phyloP scores from a whole-genome alignment of 345 rosid species.

The Raphanus raphanistrum region DNA sequence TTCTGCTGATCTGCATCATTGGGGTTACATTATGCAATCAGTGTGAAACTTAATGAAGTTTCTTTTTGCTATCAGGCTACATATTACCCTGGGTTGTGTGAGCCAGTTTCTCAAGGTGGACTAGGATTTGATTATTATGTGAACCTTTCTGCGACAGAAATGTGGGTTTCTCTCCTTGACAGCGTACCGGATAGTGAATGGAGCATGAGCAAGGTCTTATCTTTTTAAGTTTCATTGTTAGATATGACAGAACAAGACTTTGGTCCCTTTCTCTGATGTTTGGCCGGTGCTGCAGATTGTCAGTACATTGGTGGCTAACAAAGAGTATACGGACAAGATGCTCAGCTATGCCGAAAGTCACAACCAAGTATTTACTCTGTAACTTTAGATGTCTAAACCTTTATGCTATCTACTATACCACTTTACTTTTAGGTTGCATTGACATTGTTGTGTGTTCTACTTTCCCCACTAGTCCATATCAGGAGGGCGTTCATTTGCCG shows the following conservation, averaged over 20 bases:
- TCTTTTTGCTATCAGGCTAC: slow-evolving; percentile 56
- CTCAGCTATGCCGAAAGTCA: slow-evolving; percentile 78
- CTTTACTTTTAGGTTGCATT: slow-evolving; percentile 9
- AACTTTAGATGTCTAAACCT: slow-evolving; percentile 19
- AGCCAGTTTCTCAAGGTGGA: slow-evolving; percentile 89
- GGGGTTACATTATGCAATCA: slow-evolving; percentile 16
- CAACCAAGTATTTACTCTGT: slow-evolving; percentile 61
- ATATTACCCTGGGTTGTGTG: slow-evolving; percentile 91
- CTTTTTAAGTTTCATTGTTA: slow-evolving; percentile 26
- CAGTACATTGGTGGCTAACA: slow-evolving; percentile 65
- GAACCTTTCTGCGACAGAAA: slow-evolving; percentile 82
- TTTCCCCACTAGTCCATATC: slow-evolving; percentile 68
- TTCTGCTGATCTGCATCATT: slow-evolving; percentile 6
- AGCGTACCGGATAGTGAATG: slow-evolving; percentile 68
- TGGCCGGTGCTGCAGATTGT: slow-evolving; percentile 60
- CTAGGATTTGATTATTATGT: slow-evolving; percentile 91
- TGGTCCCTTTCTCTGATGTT: slow-evolving; percentile 31
- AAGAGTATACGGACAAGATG: slow-evolving; percentile 77
- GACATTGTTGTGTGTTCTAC: slow-evolving; percentile 23
- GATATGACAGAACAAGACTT: slow-evolving; percentile 20
- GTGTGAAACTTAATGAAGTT: slow-evolving; percentile 18
- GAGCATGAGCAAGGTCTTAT: slow-evolving; percentile 92
- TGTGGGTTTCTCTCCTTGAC: slow-evolving; percentile 87
- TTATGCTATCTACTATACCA: slow-evolving; percentile 18
- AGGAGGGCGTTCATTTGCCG: slow-evolving; percentile 92